Evolutionary conservation across 2,329 filamentous ascomycete genomes (phyloP).

Genomic region (Neopestalotiopsis sp.): DNA sequence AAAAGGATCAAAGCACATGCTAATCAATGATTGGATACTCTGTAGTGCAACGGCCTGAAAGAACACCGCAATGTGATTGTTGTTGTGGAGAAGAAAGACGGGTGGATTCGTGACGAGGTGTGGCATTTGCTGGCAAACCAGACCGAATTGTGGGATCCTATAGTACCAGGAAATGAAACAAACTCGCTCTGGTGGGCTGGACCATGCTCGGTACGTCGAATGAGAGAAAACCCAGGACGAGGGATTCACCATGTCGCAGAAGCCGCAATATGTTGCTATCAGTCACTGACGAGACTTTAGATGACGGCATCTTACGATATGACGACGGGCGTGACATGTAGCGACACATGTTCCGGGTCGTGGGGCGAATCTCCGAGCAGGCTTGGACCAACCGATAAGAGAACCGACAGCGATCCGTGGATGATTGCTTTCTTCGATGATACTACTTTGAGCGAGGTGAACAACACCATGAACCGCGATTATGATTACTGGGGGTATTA

Average conservation of each 20-base stretch:
- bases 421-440: not conserved
- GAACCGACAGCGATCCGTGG: not conserved
- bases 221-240: not conserved
- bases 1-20: too few relatives aligned
- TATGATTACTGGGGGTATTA: not conserved
- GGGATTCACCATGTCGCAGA: not conserved
- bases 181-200: slow-evolving; percentile 4
- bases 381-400: not conserved
- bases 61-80: slow-evolving; percentile 14
- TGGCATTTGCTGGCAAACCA: slow-evolving; percentile 27
- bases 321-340: not conserved
- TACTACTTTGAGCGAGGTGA: not conserved
- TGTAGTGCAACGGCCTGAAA: slow-evolving; percentile 1
- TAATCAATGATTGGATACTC: not conserved
- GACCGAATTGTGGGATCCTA: slow-evolving; percentile 24
- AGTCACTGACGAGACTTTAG: not conserved
- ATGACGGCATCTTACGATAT: not conserved
- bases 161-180: slow-evolving; percentile 22
- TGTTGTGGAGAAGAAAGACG: slow-evolving; percentile 20
- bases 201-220: not conserved
- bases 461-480: not conserved
- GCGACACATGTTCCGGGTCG: not conserved
- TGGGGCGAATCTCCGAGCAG: not conserved
- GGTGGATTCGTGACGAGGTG: slow-evolving; percentile 27
- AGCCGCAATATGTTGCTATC: not conserved